Evolutionary conservation across 2,329 filamentous ascomycete species (phyloP), one percentile per base, ranked within the genome.

Genomic region (Neodidymelliopsis sp.): DNA sequence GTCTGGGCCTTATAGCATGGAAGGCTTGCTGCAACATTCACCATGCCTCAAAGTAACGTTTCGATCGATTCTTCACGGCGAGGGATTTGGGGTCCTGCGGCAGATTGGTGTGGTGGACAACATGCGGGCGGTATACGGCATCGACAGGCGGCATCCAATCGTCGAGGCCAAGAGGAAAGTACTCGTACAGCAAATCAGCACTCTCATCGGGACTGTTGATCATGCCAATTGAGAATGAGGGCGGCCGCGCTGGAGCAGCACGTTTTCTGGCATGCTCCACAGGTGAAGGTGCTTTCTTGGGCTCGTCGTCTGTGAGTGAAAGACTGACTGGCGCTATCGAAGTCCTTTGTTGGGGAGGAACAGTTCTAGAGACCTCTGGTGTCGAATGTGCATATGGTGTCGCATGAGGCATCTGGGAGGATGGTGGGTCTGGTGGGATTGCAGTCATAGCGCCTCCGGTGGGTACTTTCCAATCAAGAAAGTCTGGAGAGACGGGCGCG

Each of bases 71-170:
- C 67, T 70, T 75, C 22, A 69, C 72, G 15, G 69, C 71, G 20
- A 76, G 66, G 23, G 75, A 76, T 53, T 78, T 75, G 2, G 77
- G 74, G 59, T 80, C 78, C 25, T 73, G 67, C 1, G 76, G 76
- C 24, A 80, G 56, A 48, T 77, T 79, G 15, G 89, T 93, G 69
- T 97, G 92, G 73, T 97, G 93, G 3, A 97, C 92, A 12, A 96
- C 90, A 70, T 97, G 92, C 5, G 92, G 93, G 37, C 91, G 81
- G 70, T 96, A 96, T 12, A 96, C 87, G 4, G 91, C 91, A 72
- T 96, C 91, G 3, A 95, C 90, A 1, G 90, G 91, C 2, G 89
- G 89, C 84, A 92, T 91, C 89, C 89, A 97, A 66, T 97, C 92
- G 70, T 97, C 91, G 49, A 96, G 76, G 37, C 88, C 91, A 12